phyloP scores from a whole-genome alignment of 495 filamentous ascomycete genomes.

The Hypoxylon rickii region DNA sequence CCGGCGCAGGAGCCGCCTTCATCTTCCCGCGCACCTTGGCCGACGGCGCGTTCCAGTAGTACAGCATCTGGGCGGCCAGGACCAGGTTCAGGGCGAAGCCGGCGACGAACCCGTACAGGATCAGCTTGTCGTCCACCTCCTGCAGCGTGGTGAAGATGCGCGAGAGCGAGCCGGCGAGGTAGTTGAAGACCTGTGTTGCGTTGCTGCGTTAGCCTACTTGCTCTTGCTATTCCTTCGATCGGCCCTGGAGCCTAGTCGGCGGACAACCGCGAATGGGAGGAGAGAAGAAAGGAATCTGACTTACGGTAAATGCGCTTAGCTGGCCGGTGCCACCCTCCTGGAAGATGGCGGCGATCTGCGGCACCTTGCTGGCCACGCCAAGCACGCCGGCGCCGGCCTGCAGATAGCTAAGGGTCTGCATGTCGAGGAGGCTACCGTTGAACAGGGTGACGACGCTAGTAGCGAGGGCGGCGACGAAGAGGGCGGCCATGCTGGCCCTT shows the following conservation, averaged over 20 bases:
- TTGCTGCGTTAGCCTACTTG: conserved; percentile 17
- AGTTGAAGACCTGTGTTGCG: conserved; percentile 87
- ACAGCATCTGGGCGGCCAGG: conserved; percentile 88
- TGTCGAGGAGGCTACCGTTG: conserved; percentile 66
- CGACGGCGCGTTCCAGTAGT: conserved; percentile 87
- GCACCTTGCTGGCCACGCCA: conserved; percentile 84
- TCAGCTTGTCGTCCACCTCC: conserved; percentile 93
- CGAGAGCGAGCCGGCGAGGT: conserved; percentile 85
- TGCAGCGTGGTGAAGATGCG: conserved; percentile 97
- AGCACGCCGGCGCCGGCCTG: conserved; percentile 86
- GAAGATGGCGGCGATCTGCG: conserved; percentile 87
- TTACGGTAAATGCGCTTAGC: conserved; percentile 92
- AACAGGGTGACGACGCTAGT: conserved; percentile 70
- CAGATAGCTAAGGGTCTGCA: conserved; percentile 70
- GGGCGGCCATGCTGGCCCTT: conserved; percentile 60
- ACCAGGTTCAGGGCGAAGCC: conserved; percentile 87
- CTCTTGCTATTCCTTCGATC: too few relatives aligned
- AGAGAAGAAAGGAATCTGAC: conserved; percentile 48
- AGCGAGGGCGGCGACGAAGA: conserved; percentile 77
- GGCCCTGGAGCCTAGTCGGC: too few relatives aligned
- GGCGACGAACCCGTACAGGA: conserved; percentile 89
- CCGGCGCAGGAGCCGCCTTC: conserved; percentile 40
- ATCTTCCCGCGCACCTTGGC: conserved; percentile 57
- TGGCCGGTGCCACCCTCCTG: conserved; percentile 87
- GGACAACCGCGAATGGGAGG: too few relatives aligned